Evolutionary conservation across 257 asterid species (phyloP).

Genomic region (Cordia subcordata): DNA sequence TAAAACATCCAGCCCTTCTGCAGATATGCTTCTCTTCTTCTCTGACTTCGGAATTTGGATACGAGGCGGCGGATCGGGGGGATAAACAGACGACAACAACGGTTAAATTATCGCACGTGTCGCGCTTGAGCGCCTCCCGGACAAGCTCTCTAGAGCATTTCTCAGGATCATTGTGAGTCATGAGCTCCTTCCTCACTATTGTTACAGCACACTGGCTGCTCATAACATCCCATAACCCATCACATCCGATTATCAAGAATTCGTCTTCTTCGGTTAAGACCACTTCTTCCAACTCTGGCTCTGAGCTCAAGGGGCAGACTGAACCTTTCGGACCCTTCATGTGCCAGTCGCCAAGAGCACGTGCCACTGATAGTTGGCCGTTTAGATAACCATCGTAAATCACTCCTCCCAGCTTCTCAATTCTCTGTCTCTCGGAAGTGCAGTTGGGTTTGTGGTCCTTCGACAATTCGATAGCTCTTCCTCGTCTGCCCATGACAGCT

Average conservation of each 20-base stretch:
- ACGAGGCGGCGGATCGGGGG: conserved; percentile 36
- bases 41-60: conserved; percentile 34
- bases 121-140: conserved; percentile 39
- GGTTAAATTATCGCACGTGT: conserved; percentile 39
- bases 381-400: conserved; percentile 86
- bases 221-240: conserved; percentile 94
- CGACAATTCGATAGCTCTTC: conserved; percentile 75
- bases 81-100: conserved; percentile 39
- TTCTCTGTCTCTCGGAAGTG: conserved; percentile 61
- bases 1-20: conserved; percentile 45
- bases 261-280: conserved; percentile 68
- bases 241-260: conserved; percentile 81
- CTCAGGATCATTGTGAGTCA: conserved; percentile 76
- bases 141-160: conserved; percentile 66
- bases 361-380: conserved; percentile 85
- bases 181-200: conserved; percentile 68
- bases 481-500: conserved; percentile 79
- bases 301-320: conserved; percentile 58
- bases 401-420: conserved; percentile 70
- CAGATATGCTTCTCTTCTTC: conserved; percentile 43
- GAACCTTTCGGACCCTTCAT: conserved; percentile 85
- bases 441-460: conserved; percentile 82
- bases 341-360: conserved; percentile 92
- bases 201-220: conserved; percentile 93
- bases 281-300: conserved; percentile 72